These are phyloP conservation scores for Coniochaeta sp. DNA, from an alignment of 2,329 filamentous ascomycete species.

Conservation along the genomic window DNA sequence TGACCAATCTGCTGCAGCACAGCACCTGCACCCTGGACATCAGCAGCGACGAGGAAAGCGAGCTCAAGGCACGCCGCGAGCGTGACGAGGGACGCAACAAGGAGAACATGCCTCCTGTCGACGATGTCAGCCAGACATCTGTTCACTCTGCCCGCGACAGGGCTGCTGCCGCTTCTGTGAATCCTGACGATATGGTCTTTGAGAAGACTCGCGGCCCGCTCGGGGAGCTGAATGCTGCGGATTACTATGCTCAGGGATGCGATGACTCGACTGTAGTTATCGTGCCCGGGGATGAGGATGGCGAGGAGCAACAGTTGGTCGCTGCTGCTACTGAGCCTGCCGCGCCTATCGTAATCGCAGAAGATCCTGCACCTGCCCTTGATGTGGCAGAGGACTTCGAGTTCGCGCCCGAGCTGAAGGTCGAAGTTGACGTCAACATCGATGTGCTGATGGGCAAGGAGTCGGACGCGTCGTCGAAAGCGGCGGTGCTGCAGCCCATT, in stretches of 20 bases:
- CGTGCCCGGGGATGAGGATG: slow-evolving; percentile 52
- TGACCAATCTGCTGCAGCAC: slow-evolving; percentile 89
- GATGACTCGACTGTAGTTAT: slow-evolving; percentile 55
- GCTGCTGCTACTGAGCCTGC: slow-evolving; percentile 9
- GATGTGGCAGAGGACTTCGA: slow-evolving; percentile 13
- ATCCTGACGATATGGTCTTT: slow-evolving; percentile 47
- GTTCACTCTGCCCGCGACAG: slow-evolving; percentile 18
- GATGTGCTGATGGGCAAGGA: slow-evolving; percentile 31
- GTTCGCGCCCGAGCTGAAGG: slow-evolving; percentile 17
- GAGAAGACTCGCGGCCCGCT: slow-evolving; percentile 60
- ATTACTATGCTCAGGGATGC: slow-evolving; percentile 61
- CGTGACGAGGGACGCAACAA: slow-evolving; percentile 64
- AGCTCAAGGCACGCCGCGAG: slow-evolving; percentile 43
- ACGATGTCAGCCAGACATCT: slow-evolving; percentile 54
- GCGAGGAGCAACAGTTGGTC: slow-evolving; percentile 13
- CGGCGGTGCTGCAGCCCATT: slow-evolving; percentile 43
- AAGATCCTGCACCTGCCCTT: slow-evolving; percentile 3
- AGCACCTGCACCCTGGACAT: slow-evolving; percentile 82
- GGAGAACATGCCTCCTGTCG: slow-evolving; percentile 80
- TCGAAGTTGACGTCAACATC: slow-evolving; percentile 16
- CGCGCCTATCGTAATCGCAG: neutral
- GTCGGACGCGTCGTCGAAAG: slow-evolving; percentile 24
- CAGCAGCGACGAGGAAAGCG: slow-evolving; percentile 74
- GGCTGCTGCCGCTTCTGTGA: slow-evolving; percentile 8
- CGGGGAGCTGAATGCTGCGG: slow-evolving; percentile 57